These are phyloP conservation scores for Seiridium cupressi DNA, from an alignment of 2,329 filamentous ascomycete species.

Conservation along the genomic window DNA sequence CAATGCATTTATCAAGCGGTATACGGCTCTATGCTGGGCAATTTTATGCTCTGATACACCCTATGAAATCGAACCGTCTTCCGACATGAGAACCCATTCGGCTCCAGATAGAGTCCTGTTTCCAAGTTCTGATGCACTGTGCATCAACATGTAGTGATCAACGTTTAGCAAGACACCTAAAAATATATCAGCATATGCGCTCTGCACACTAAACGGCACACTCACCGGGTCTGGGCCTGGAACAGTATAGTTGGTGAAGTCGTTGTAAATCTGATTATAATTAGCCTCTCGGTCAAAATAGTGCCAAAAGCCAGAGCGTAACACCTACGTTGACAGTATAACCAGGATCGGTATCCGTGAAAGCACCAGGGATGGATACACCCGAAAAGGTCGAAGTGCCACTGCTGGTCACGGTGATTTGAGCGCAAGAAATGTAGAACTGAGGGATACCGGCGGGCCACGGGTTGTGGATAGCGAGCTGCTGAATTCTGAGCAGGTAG, in stretches of 20 bases:
- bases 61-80: no score
- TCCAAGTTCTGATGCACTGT: no score
- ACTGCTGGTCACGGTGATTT: conserved; percentile 43
- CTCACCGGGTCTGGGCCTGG: conserved; percentile 22
- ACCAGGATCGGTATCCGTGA: conserved; percentile 37
- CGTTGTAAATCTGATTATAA: conserved; percentile 21
- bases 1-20: no score
- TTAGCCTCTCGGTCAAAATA: not conserved
- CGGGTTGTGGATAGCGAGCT: conserved; percentile 60
- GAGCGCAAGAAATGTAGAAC: conserved; percentile 47
- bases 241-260: conserved; percentile 31
- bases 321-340: conserved; percentile 41
- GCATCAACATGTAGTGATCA: no score
- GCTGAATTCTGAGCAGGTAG: conserved; percentile 59
- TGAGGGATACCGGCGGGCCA: conserved; percentile 40
- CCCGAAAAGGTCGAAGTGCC: conserved; percentile 27
- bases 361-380: conserved; percentile 34
- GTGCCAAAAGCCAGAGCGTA: no score
- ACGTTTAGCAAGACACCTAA: not conserved
- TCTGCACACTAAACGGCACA: not conserved
- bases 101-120: no score
- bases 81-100: no score
- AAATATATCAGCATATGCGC: not conserved
- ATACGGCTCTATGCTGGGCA: no score
- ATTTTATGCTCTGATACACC: no score